Conservation (phyloP, 2,329 filamentous ascomycete genomes). For the Colletotrichum scovillei region DNA sequence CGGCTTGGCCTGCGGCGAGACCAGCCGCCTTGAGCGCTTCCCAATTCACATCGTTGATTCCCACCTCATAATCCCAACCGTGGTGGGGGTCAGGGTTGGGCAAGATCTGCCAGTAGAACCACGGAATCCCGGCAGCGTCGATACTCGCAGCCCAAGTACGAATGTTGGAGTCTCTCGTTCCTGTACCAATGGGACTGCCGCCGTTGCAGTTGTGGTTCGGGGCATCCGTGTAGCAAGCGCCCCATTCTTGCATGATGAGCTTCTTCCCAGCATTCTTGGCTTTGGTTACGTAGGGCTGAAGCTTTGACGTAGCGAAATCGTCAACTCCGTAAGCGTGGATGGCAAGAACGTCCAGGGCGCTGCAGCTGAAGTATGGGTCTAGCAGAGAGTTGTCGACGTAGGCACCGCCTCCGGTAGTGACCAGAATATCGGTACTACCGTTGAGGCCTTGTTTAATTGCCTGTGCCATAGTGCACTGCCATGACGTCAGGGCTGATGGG, state of each 20-base stretch:
- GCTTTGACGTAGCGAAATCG: background rate
- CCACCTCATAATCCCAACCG: slow-evolving; percentile 47
- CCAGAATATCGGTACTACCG: slow-evolving; percentile 34
- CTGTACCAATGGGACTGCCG: slow-evolving; percentile 20
- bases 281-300: slow-evolving; percentile 40
- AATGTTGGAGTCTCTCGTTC: slow-evolving; percentile 42
- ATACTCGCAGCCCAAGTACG: slow-evolving; percentile 42
- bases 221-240: slow-evolving; percentile 43
- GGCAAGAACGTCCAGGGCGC: slow-evolving; percentile 31
- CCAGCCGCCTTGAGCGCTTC: slow-evolving; percentile 28
- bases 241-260: slow-evolving; percentile 47
- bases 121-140: slow-evolving; percentile 44
- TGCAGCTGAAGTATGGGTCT: slow-evolving; percentile 33
- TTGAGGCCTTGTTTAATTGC: slow-evolving; percentile 38
- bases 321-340: slow-evolving; percentile 43
- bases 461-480: slow-evolving; percentile 41
- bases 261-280: slow-evolving; percentile 44
- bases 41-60: slow-evolving; percentile 32
- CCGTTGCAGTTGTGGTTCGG: slow-evolving; percentile 43
- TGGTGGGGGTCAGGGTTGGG: slow-evolving; percentile 45
- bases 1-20: slow-evolving; percentile 18
- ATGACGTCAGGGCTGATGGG: slow-evolving; percentile 30
- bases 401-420: slow-evolving; percentile 38
- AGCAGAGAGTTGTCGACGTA: slow-evolving; percentile 37
- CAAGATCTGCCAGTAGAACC: slow-evolving; percentile 49